phyloP scores from a whole-genome alignment of 2,329 filamentous ascomycete species.

The Arthrobotrys megalospora region DNA sequence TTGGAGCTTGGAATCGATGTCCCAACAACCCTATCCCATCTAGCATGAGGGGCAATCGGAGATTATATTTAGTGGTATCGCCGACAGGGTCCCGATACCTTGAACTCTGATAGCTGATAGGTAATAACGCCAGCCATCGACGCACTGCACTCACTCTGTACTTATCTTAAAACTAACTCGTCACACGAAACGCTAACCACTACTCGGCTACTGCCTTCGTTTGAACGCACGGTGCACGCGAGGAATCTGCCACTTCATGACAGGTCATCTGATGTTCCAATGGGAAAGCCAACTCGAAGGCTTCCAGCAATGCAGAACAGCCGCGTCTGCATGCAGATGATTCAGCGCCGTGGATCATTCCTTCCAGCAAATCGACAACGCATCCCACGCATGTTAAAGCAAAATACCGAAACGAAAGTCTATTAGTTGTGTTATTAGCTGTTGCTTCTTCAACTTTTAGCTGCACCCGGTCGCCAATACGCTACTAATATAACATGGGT shows the following conservation, averaged over 20 bases:
- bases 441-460: no score
- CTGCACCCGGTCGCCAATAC: background rate
- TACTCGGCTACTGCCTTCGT: background rate
- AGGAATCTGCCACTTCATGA: constrained; percentile 15
- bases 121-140: background rate
- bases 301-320: constrained; percentile 19
- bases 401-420: background rate
- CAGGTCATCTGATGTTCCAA: constrained; percentile 41
- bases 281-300: constrained; percentile 11
- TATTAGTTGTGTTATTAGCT: constrained; percentile 18
- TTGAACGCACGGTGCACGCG: constrained; percentile 10
- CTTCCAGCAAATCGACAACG: constrained; percentile 32
- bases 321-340: constrained; percentile 30
- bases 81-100: constrained; percentile 36
- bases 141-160: background rate
- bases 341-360: constrained; percentile 7
- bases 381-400: constrained; percentile 2
- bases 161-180: background rate
- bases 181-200: background rate
- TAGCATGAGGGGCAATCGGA: constrained; percentile 49
- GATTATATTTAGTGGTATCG: constrained; percentile 45
- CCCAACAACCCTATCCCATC: constrained; percentile 47
- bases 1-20: constrained; percentile 35
- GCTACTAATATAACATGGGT: constrained; percentile 1
- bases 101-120: constrained; percentile 5